Evolutionary conservation across 371 early-diverging fungal species (phyloP), one percentile per base, ranked within the genome.

Genomic region (Ordospora pajunii): DNA sequence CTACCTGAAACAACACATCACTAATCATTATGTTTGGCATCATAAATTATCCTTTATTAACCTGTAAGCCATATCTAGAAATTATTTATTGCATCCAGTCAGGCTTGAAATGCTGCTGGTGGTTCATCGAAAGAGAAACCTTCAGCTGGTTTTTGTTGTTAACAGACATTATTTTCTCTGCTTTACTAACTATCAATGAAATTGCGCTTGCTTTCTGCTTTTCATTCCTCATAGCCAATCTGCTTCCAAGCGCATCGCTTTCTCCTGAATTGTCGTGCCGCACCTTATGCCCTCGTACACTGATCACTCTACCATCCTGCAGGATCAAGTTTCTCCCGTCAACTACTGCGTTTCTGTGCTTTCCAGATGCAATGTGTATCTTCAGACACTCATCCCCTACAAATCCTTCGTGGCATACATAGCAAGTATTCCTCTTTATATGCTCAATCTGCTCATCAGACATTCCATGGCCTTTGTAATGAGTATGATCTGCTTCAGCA

Each of bases 351-450:
- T 37, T 73, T 40, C 74, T 44, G 37, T 73, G 74, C 0, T 66
- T 73, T 19, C 66, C 74, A 11, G 46, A 44, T n/a, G 37, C 19
- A 23, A 73, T 52, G 43, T 73, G 74, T 6, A 45, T 40, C 21
- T 65, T 51, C 5, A 73, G 52, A 43, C 66, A 4, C 0, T 17
- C 23, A 43, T 44, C 42, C 12, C n/a, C 66, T 5, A 53, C 65
- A 32, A 73, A 73, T 37, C 66, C 74, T 52, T 73, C 74, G 44
- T 73, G 52, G 52, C 74, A 73, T 4, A 73, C 67, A 73, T 73
- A 73, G 32, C 74, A 73, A 21, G 66, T 65, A 17, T 42, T 66
- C 32, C 32, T 53, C 5, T 43, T 21, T 17, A 73, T 51, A 40
- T 64, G 66, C 11, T 14, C 17, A 44, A 50, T 32, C 52, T 73